phyloP scores from a whole-genome alignment of 192 early-diverging fungal species.

The Coemansia nantahalensis region DNA sequence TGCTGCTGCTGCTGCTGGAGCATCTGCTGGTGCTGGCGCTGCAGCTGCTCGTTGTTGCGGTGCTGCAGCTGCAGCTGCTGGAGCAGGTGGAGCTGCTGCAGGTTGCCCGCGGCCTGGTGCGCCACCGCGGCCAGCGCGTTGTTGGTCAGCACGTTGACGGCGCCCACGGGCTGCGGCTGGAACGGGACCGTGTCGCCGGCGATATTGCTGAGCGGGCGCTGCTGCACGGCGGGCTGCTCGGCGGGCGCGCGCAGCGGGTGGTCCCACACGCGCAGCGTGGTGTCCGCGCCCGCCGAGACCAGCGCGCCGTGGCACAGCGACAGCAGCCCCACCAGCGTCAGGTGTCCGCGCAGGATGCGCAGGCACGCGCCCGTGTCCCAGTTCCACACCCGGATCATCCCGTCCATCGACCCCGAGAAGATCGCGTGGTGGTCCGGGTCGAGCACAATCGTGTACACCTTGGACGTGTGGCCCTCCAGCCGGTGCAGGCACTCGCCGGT shows the following conservation, averaged over 20 bases:
- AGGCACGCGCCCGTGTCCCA: conserved; percentile 76
- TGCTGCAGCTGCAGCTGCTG: conserved; percentile 51
- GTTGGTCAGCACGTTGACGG: conserved; percentile 12
- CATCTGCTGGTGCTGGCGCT: conserved; percentile 13
- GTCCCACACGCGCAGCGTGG: conserved; percentile 91
- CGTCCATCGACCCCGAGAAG: conserved; percentile 94
- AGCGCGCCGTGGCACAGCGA: conserved; percentile 81
- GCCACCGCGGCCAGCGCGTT: conserved; percentile 17
- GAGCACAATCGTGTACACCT: conserved; percentile 95
- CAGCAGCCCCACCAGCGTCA: conserved; percentile 90
- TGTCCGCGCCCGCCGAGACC: conserved; percentile 94
- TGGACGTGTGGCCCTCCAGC: conserved; percentile 85
- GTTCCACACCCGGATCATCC: conserved; percentile 91
- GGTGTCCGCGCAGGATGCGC: conserved; percentile 83
- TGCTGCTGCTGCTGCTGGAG: conserved; percentile 36
- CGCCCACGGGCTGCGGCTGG: not conserved
- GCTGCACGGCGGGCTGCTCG: not conserved
- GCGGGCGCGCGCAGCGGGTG: conserved; percentile 52
- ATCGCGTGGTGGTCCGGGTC: conserved; percentile 77
- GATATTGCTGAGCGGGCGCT: conserved; percentile 45
- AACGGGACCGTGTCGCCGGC: conserved; percentile 22
- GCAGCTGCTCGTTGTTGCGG: conserved; percentile 46
- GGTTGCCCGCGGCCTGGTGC: conserved; percentile 18
- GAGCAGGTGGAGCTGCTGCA: conserved; percentile 40
- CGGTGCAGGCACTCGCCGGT: conserved; percentile 67